Evolutionary conservation across 2,329 filamentous ascomycete species (phyloP).

Genomic region (Sclerotinia trifoliorum): DNA sequence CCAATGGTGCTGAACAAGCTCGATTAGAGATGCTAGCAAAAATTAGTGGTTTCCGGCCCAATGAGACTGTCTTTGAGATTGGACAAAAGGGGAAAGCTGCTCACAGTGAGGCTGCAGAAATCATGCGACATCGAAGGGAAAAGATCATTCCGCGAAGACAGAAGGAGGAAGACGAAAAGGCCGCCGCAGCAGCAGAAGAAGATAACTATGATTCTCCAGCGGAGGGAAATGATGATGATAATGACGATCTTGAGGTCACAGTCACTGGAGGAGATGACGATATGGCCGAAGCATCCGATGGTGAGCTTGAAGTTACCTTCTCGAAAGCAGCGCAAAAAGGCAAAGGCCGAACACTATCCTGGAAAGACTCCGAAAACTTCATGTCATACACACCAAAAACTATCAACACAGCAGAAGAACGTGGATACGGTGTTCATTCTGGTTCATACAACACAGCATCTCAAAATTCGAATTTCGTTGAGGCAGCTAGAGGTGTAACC

Average conservation of each 20-base stretch:
- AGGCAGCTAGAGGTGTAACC: constrained; percentile 79
- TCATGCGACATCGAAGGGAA: constrained; percentile 71
- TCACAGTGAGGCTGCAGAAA: constrained; percentile 64
- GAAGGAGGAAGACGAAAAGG: constrained; percentile 44
- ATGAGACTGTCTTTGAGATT: constrained; percentile 96
- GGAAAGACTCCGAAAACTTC: constrained; percentile 85
- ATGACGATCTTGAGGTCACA: constrained; percentile 42
- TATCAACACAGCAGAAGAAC: constrained; percentile 80
- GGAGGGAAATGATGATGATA: constrained; percentile 41
- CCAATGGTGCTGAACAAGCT: constrained; percentile 64
- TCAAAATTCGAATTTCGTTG: constrained; percentile 71
- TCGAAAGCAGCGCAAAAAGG: constrained; percentile 55
- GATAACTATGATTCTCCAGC: constrained; percentile 38
- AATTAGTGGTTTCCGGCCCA: constrained; percentile 83
- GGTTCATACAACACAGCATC: constrained; percentile 57
- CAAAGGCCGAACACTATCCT: constrained; percentile 61
- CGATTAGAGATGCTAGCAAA: constrained; percentile 83
- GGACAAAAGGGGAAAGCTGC: constrained; percentile 67
- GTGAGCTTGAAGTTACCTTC: constrained; percentile 68
- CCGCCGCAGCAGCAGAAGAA: constrained; percentile 37
- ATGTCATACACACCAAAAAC: constrained; percentile 92
- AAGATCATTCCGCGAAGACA: constrained; percentile 60
- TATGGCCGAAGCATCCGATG: constrained; percentile 59
- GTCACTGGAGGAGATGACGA: constrained; percentile 42
- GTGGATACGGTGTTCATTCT: constrained; percentile 88